A percentile compares a stretch with the other conserved stretches of the same genome.
Conservation (phyloP, 495 filamentous ascomycete species). For the Aspergillus saccharolyticus region DNA sequence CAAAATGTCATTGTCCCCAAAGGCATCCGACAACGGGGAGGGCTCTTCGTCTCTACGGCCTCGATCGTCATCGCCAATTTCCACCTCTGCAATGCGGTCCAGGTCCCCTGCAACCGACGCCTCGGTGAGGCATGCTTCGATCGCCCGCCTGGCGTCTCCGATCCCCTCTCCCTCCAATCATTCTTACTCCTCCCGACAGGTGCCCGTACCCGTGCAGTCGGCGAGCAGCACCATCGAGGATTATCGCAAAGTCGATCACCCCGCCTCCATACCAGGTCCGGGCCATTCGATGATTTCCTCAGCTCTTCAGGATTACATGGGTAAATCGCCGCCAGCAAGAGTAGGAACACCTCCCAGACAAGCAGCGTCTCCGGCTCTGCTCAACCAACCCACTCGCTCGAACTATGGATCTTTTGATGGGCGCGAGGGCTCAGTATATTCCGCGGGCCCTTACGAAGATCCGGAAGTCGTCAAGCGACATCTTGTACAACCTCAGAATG, state of each 20-base stretch:
- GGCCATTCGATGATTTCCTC: conserved; percentile 74
- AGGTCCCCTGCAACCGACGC: conserved; percentile 43
- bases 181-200: conserved; percentile 42
- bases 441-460: conserved; percentile 60
- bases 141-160: conserved; percentile 68
- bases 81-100: conserved; percentile 32
- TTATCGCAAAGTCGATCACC: conserved; percentile 32
- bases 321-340: conserved; percentile 45
- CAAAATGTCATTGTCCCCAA: conserved; percentile 27
- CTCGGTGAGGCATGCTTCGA: conserved; percentile 59
- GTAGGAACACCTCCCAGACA: conserved; percentile 51
- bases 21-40: conserved; percentile 34
- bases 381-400: conserved; percentile 48
- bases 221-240: conserved; percentile 25
- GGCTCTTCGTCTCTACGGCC: conserved; percentile 32
- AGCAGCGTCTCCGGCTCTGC: conserved; percentile 50
- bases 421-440: conserved; percentile 29
- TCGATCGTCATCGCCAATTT: conserved; percentile 35
- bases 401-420: conserved; percentile 78
- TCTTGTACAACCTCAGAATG: conserved; percentile 63
- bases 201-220: conserved; percentile 31
- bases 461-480: conserved; percentile 77
- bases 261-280: conserved; percentile 53
- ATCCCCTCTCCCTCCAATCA: conserved; percentile 47
- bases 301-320: conserved; percentile 61